Percentiles rank a stretch among this genome's conserved stretches.
phyloP scores from a whole-genome alignment of 352 stramenopile species.

The Phytophthora foliorum region DNA sequence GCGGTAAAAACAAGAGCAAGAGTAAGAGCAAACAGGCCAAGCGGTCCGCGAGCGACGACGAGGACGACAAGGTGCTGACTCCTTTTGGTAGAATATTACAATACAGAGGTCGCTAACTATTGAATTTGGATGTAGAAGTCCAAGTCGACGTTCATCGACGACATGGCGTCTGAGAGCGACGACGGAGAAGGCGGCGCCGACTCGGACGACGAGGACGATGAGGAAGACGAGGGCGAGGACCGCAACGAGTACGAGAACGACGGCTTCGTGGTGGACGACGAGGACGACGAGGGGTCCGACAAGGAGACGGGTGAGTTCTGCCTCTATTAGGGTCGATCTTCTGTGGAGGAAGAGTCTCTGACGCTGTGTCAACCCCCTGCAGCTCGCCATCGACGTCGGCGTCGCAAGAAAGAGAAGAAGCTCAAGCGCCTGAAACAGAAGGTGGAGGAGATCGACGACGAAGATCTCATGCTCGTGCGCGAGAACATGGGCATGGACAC shows the following conservation, averaged over 20 bases:
- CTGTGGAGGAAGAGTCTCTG: conserved; percentile 15
- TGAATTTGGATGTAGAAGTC: conserved; percentile 49
- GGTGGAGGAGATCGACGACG: conserved; percentile 88
- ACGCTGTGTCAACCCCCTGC: conserved; percentile 20
- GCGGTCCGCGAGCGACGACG: conserved; percentile 70
- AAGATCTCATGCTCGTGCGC: conserved; percentile 90
- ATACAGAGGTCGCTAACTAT: conserved; percentile 5
- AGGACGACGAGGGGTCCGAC: conserved; percentile 81
- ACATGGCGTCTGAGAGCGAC: conserved; percentile 90
- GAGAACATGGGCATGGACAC: conserved; percentile 92
- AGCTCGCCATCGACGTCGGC: conserved; percentile 74
- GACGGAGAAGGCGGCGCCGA: conserved; percentile 63
- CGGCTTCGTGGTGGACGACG: conserved; percentile 89
- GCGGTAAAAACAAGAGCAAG: conserved; percentile 20
- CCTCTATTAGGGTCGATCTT: not conserved
- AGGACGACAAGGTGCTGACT: conserved; percentile 62
- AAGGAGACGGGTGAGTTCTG: conserved; percentile 63
- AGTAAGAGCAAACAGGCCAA: conserved; percentile 73
- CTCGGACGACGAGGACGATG: conserved; percentile 78
- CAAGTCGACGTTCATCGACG: conserved; percentile 91
- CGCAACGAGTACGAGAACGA: conserved; percentile 93
- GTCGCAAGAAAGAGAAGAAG: conserved; percentile 91
- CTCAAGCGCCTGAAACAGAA: conserved; percentile 90
- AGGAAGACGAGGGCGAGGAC: conserved; percentile 88
- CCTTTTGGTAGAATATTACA: conserved; percentile 7